Evolutionary conservation across 1,284 basidiomycete genomes (phyloP).

Genomic region (Pseudozyma tsukubaensis): DNA sequence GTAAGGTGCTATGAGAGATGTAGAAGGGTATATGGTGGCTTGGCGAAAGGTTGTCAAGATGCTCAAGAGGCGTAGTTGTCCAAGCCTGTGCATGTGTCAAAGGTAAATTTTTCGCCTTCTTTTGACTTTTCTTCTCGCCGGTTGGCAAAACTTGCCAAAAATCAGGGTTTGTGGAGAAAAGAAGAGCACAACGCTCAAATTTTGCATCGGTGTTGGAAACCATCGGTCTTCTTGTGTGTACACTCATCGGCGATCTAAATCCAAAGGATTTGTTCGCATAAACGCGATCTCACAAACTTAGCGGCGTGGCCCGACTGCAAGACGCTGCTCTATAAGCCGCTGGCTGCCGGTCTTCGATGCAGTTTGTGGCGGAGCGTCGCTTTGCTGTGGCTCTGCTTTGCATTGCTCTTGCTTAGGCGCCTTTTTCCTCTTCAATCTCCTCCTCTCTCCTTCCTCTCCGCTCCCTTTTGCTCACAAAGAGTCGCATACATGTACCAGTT

Average conservation of each 20-base stretch:
- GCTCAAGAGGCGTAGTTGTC: not conserved
- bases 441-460: not conserved
- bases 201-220: not conserved
- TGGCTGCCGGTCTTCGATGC: not conserved
- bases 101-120: not conserved
- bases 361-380: not conserved
- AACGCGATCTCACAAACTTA: not conserved
- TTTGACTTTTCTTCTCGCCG: not conserved
- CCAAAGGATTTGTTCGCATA: not conserved
- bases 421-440: not conserved
- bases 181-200: not conserved
- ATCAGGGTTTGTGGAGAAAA: constrained; percentile 16
- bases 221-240: not conserved
- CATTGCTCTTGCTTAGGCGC: no score
- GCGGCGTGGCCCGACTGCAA: not conserved
- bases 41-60: not conserved
- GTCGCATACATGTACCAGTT: not conserved
- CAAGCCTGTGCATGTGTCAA: not conserved
- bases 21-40: constrained; percentile 3
- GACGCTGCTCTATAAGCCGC: not conserved
- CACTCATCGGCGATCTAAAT: not conserved
- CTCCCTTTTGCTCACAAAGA: no score
- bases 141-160: not conserved
- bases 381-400: no score
- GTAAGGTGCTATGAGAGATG: not conserved